phyloP scores from a whole-genome alignment of 495 filamentous ascomycete genomes.

The Rostrohypoxylon terebratum region DNA sequence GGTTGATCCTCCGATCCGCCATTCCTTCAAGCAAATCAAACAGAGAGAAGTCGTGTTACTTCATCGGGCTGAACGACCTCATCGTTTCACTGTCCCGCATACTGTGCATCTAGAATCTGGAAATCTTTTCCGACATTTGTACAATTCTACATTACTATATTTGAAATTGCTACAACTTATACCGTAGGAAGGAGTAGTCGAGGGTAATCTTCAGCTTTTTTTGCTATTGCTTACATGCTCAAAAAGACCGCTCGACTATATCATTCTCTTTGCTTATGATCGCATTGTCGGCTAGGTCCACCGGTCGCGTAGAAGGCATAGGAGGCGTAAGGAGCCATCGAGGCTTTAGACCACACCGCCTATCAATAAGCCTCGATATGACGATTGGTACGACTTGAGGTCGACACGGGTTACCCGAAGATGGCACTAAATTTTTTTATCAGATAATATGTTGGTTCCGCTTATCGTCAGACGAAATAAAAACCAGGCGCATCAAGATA shows the following conservation, averaged over 20 bases:
- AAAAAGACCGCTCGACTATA: background rate
- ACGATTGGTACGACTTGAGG: conserved; percentile 10
- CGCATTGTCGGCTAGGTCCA: background rate
- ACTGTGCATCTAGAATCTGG: conserved; percentile 38
- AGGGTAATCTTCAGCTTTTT: background rate
- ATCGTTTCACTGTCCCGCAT: conserved; percentile 4
- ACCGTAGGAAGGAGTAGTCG: background rate
- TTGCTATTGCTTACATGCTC: background rate
- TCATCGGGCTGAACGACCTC: background rate
- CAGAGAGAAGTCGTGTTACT: conserved; percentile 22
- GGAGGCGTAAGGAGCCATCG: background rate
- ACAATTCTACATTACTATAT: background rate
- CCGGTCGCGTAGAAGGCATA: background rate
- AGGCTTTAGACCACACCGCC: conserved; percentile 13
- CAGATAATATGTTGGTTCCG: background rate
- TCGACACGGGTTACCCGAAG: background rate
- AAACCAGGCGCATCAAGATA: background rate
- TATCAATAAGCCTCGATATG: background rate
- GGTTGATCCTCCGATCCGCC: conserved; percentile 36
- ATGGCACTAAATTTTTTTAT: background rate
- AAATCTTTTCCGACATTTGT: background rate
- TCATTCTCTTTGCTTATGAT: background rate
- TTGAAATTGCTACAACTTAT: too few species aligned
- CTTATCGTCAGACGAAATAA: conserved; percentile 14
- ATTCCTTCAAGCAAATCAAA: conserved; percentile 27